Evolutionary conservation across 306 rosid genomes (phyloP).

Genomic region (Trichosanthes truncata): DNA sequence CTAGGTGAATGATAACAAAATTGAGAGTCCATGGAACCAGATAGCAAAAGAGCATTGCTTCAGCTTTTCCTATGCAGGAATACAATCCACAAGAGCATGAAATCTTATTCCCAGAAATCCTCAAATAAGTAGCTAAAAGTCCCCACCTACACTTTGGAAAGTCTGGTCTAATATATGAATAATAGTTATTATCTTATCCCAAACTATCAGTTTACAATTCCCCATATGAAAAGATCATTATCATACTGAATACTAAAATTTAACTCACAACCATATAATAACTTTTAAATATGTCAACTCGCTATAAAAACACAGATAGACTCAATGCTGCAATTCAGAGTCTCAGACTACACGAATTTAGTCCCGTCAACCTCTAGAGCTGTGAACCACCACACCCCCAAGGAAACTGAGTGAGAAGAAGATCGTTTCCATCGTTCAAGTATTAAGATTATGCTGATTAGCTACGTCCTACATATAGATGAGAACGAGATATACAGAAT

Average conservation of each 20-base stretch:
- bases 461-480: neutral
- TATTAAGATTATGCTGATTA: neutral
- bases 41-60: neutral
- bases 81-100: neutral
- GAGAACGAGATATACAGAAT: neutral
- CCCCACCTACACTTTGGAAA: neutral
- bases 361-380: neutral
- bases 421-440: neutral
- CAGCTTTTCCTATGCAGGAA: neutral
- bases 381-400: neutral
- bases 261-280: neutral
- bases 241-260: neutral
- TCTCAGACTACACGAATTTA: neutral
- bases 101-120: neutral
- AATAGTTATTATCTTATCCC: neutral
- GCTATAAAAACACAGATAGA: neutral
- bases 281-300: neutral
- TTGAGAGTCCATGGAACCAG: neutral
- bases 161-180: neutral
- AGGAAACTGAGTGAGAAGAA: neutral
- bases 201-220: neutral
- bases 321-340: neutral
- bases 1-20: neutral
- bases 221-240: neutral
- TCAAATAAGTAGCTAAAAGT: neutral